phyloP scores from a whole-genome alignment of 2,329 filamentous ascomycete species.

The Paraphoma chrysanthemicola region DNA sequence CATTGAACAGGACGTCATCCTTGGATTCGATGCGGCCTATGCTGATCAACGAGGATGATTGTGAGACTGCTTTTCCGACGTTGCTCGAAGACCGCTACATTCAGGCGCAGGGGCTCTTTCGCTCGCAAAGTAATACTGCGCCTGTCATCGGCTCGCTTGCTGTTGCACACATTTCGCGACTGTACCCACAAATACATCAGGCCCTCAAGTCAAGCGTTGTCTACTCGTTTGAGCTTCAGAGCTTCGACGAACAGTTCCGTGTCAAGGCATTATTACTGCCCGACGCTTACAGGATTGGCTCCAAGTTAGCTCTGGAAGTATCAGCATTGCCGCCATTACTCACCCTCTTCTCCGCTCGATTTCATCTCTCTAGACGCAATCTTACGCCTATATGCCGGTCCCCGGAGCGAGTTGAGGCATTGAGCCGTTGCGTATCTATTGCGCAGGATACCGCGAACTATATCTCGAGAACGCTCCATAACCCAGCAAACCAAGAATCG shows the following conservation, averaged over 20 bases:
- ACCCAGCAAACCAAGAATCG: conserved; percentile 36
- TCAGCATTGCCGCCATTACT: conserved; percentile 76
- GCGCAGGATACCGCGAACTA: conserved; percentile 81
- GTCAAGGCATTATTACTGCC: conserved; percentile 79
- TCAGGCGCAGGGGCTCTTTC: conserved; percentile 57
- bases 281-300: conserved; percentile 72
- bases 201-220: conserved; percentile 71
- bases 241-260: conserved; percentile 81
- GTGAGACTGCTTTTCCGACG: conserved; percentile 80
- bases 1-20: conserved; percentile 67
- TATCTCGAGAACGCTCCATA: conserved; percentile 69
- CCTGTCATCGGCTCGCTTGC: conserved; percentile 74
- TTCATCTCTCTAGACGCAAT: conserved; percentile 89
- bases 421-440: conserved; percentile 77
- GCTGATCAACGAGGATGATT: conserved; percentile 86
- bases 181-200: conserved; percentile 75
- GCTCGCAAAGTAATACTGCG: conserved; percentile 48
- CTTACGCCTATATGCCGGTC: conserved; percentile 73
- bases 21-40: conserved; percentile 82
- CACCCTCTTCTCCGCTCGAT: conserved; percentile 81
- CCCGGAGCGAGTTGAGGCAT: conserved; percentile 71
- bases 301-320: conserved; percentile 73
- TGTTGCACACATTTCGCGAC: conserved; percentile 80
- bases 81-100: conserved; percentile 82
- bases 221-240: conserved; percentile 70